Evolutionary conservation across 2,329 filamentous ascomycete species (phyloP), one percentile per base, ranked within the genome.

Genomic region (Colletotrichum sp.): DNA sequence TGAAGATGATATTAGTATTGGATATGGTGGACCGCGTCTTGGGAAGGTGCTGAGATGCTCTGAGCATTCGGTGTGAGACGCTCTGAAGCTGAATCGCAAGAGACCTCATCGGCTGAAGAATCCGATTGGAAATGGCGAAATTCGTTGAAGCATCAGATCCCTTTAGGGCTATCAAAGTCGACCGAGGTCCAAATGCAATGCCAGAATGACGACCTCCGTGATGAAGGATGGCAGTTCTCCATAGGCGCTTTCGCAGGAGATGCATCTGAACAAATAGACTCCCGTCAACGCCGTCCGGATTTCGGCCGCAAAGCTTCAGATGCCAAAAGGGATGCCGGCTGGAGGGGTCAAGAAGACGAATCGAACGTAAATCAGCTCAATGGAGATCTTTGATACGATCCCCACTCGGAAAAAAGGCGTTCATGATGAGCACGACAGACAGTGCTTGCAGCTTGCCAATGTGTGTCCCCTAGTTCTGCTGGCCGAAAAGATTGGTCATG

Each of bases 281-380:
- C 5, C 15, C 34, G 7, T 36, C 8, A 16, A 22, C 52, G 15
- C 6, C 15, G 5, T 55, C 52, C 8, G 24, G 52, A 57, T 26
- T 8, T 13, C 6, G 6, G n/a, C 48, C 6, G n/a, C 48, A 55
- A 55, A 55, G 48, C n/a, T 24, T 26, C 8, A 16, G 52, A 26
- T 57, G 1, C n/a, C 0, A 9, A 6, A 3, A 8, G n/a, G 8
- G 10, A 24, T 55, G 8, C 1, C 3, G 5, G 22, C 8, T 2
- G 22, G 1, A 8, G 12, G 3, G 5, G 8, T 12, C 5, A 18
- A 57, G 52, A 57, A 26, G 22, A 26, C 26, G 12, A 16, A 57
- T 26, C 15, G 16, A 57, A 3, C 2, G 15, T 57, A 5, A 5
- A 2, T 57, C 22, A 57, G 52, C 52, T 26, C 4, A 16, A 26